Base-by-base conservation (phyloP, 2,329 filamentous ascomycete genomes). In the Escovopsis weberi region DNA sequence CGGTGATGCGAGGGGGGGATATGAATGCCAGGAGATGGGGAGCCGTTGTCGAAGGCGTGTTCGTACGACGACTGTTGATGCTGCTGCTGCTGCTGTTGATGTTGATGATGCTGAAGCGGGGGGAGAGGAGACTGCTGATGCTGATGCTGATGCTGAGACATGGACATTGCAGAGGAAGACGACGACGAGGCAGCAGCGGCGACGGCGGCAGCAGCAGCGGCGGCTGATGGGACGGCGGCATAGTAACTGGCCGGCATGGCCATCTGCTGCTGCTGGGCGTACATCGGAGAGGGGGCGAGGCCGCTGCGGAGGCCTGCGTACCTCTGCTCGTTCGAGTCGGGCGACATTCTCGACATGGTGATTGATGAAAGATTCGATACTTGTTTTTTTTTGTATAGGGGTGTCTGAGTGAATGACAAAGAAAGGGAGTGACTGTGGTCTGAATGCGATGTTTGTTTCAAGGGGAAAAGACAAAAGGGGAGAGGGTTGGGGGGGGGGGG, bases 1-100 rank as follows among this genome's bases (percentile, higher is more conserved):
- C 76, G 71, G 49, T 72, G 42, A 66, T 74, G 45, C 65, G 66
- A 43, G 65, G 70, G 54, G 62, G 63, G 48, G 55, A 62, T 45
- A 43, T 56, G 44, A 40, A 60, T 60, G 38, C 53, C 47, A 32
- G 59, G 49, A 9, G 53, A 51, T n/a, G 60, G 53, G 26, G 58
- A 51, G n/a, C 52, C 51, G 33, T 60, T 49, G 35, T 50, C 33
- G 45, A 68, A 69, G 8, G 58, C 50, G 6, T 6, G 10, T 15
- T 68, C 64, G 50, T 69, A 69, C 37, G 54, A 52, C 18, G 53
- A 39, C 28, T 48, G 51, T 42, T 55, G 52, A 26, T 58, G 52
- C 30, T 54, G 51, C 19, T 58, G 52, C 45, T 62, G 60, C 45
- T 62, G 59, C 37, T 52, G 53, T 11, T 61, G 58, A 49, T 57